Conservation (phyloP, 768 basidiomycete genomes). For the Xerocomus brunneocitrinus region DNA sequence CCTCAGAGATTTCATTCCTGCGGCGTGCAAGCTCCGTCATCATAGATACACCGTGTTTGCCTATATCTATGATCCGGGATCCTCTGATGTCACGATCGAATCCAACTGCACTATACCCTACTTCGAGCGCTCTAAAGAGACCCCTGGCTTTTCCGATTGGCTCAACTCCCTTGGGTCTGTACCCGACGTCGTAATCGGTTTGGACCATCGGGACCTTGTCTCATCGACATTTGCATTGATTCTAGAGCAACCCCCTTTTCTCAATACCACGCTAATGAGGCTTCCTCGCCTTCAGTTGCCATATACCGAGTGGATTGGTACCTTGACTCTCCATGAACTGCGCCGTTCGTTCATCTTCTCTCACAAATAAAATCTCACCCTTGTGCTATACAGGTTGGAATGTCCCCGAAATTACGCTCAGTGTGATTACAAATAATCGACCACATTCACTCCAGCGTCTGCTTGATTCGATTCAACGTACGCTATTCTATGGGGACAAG, state of each 20-base stretch:
- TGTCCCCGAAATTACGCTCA: conserved; percentile 59
- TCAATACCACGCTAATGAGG: conserved; percentile 35
- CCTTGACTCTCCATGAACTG: conserved; percentile 50
- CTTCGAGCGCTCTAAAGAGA: conserved; percentile 11
- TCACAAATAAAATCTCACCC: not conserved
- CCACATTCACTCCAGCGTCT: conserved; percentile 67
- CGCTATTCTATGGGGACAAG: conserved; percentile 64
- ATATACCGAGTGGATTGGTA: conserved; percentile 58
- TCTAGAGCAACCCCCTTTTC: conserved; percentile 19
- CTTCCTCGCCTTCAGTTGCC: conserved; percentile 47
- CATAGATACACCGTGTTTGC: conserved; percentile 29
- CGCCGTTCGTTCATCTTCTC: conserved; percentile 16
- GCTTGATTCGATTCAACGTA: conserved; percentile 52
- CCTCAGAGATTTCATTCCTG: conserved; percentile 29
- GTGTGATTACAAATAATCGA: conserved; percentile 74
- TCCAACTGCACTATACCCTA: conserved; percentile 17
- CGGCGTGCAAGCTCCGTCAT: conserved; percentile 34
- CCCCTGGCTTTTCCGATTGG: conserved; percentile 27
- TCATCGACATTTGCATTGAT: conserved; percentile 19
- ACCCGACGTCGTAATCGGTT: conserved; percentile 34
- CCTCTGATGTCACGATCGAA: conserved; percentile 4
- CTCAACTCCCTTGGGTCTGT: conserved; percentile 22
- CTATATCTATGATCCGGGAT: conserved; percentile 27
- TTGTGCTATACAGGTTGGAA: conserved; percentile 60
- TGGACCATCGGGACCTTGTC: conserved; percentile 29